These are phyloP conservation scores for Metschnikowia vanudenii DNA, from an alignment of 805 yeast species.

Conservation along the genomic window DNA sequence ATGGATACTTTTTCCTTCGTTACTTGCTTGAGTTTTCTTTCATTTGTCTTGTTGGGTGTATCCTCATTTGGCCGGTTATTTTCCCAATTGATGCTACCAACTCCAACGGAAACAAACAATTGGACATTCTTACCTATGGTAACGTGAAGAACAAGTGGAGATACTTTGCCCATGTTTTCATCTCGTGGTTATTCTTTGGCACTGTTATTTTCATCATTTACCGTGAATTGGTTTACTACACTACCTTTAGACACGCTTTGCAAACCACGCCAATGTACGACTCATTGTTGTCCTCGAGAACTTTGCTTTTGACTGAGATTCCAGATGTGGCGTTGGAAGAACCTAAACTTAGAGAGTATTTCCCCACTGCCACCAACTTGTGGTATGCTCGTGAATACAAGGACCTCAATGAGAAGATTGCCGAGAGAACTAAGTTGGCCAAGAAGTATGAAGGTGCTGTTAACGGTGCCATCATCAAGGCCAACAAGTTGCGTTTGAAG, in stretches of 20 bases:
- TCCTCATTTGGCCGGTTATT: slow-evolving; percentile 63
- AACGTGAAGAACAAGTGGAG: slow-evolving; percentile 64
- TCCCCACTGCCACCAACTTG: slow-evolving; percentile 59
- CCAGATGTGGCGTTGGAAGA: slow-evolving; percentile 50
- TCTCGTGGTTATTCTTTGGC: slow-evolving; percentile 75
- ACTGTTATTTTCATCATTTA: slow-evolving; percentile 63
- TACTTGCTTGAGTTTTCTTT: slow-evolving; percentile 56
- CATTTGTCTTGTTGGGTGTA: slow-evolving; percentile 52
- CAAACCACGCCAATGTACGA: slow-evolving; percentile 75
- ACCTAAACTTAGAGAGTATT: slow-evolving; percentile 50
- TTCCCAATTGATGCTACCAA: slow-evolving; percentile 75
- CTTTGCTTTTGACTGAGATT: slow-evolving; percentile 70
- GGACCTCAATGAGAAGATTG: slow-evolving; percentile 52
- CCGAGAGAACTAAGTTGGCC: slow-evolving; percentile 63
- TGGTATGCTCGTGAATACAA: slow-evolving; percentile 65
- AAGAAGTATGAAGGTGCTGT: slow-evolving; percentile 64
- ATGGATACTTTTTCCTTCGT: slow-evolving; percentile 74
- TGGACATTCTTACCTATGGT: slow-evolving; percentile 62
- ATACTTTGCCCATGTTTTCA: slow-evolving; percentile 69
- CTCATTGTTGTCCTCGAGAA: slow-evolving; percentile 65
- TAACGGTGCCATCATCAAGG: slow-evolving; percentile 57
- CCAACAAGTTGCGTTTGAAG: slow-evolving; percentile 56
- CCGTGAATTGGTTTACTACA: slow-evolving; percentile 70
- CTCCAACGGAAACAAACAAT: slow-evolving; percentile 54
- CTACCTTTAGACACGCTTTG: slow-evolving; percentile 67